Base-by-base conservation (phyloP, 148 eudicot genomes). In the Cornus kousa region DNA sequence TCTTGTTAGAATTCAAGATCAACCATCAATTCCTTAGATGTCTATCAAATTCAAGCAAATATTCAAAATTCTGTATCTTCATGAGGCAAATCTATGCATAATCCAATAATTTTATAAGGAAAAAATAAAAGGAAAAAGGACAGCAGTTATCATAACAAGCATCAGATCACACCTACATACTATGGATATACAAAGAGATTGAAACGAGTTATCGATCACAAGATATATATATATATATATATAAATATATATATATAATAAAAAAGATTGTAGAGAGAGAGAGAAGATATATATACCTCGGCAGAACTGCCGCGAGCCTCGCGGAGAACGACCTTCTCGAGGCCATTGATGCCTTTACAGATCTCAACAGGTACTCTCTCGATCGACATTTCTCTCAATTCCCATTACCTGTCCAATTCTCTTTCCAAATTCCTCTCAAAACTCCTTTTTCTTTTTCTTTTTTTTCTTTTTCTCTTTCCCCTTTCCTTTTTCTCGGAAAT, bases 261-360 rank as follows among this genome's bases (percentile, higher is more conserved):
- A 62, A n/a, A n/a, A 5, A 62, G 4, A 62, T 19, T 17, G 23
- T 9, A 71, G 48, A 70, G 67, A 59, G 53, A 39, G 32, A 77
- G 67, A 74, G 57, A 71, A 43, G 48, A 43, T 39, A 39, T 39
- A 39, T 4, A 9, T 43, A 95, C 99, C 94, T 96, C 99, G 32
- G 84, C 95, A 46, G 98, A 90, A 77, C 88, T 78, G 64, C 94
- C 94, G 68, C 93, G 91, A 73, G 83, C 70, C 50, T 90, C 93
- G 8, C 94, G 97, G 77, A 95, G 97, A 68, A 95, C 72, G 79
- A 95, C 74, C 85, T 93, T 93, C 0, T 91, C 90, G 68, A 93
- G 90, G 87, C 95, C 93, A 86, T 93, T 95, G 64, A 81, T 68
- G 81, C 96, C 95, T 84, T 87, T 87, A 48, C 74, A 59, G 74